Conservation (phyloP, 805 yeast species). For the Torulaspora franciscae region DNA sequence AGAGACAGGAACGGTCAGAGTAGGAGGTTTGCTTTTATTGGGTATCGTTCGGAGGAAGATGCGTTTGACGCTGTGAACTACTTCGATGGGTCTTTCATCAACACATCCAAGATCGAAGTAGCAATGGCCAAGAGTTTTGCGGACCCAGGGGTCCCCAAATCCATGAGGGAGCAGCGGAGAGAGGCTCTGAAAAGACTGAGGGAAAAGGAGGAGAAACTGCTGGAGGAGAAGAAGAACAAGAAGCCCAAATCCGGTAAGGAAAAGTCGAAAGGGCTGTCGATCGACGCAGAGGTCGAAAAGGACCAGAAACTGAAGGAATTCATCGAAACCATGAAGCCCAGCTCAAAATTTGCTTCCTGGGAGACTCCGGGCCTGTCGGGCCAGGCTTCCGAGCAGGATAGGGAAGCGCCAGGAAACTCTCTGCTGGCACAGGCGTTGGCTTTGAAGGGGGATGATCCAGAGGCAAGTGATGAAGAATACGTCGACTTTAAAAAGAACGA, state of each 20-base stretch:
- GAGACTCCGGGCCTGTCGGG: slow-evolving; percentile 36
- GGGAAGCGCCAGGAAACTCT: slow-evolving; percentile 37
- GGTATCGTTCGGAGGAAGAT: slow-evolving; percentile 66
- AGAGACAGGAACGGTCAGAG: slow-evolving; percentile 79
- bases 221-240: slow-evolving; percentile 39
- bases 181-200: slow-evolving; percentile 46
- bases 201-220: slow-evolving; percentile 46
- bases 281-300: slow-evolving; percentile 58
- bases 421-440: slow-evolving; percentile 40
- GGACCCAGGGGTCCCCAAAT: slow-evolving; percentile 73
- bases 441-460: slow-evolving; percentile 34
- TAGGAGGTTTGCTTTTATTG: slow-evolving; percentile 89
- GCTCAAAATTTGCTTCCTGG: slow-evolving; percentile 69
- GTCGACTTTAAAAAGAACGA: slow-evolving; percentile 31
- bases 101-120: slow-evolving; percentile 76
- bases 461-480: slow-evolving; percentile 46
- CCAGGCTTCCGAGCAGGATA: slow-evolving; percentile 25
- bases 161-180: slow-evolving; percentile 50
- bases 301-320: slow-evolving; percentile 74
- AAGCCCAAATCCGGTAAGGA: slow-evolving; percentile 38
- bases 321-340: slow-evolving; percentile 76
- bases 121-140: slow-evolving; percentile 78
- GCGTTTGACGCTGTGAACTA: slow-evolving; percentile 74
- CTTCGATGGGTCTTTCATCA: slow-evolving; percentile 74
- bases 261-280: slow-evolving; percentile 27